Base-by-base conservation (phyloP, 768 basidiomycete genomes). In the Lanmaoa pseudosensibilis region DNA sequence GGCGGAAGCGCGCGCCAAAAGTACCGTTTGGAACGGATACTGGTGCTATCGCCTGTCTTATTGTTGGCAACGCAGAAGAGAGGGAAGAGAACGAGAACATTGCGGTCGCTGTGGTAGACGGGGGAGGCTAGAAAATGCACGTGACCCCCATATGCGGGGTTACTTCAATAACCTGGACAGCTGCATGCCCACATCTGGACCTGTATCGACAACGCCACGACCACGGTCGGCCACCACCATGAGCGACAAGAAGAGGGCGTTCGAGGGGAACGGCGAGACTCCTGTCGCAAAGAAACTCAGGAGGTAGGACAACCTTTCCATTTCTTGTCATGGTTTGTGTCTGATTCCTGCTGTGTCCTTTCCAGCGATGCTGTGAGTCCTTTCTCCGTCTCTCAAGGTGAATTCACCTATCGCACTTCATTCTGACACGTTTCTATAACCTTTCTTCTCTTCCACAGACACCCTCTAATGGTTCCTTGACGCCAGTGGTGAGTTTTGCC, bases 351-450 rank as follows among this genome's bases (percentile, higher is more conserved):
- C 58, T 64, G 49, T 44, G 60, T 62, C 55, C 57, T 62, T 64
- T 73, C 45, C 69, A 90, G 87, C 66, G 85, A 87, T 75, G 58
- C 72, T 66, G 89, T 90, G 83, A 90, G 88, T 67, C 51, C 69
- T 68, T 63, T 60, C 69, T 72, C 70, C 65, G 60, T 64, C 68
- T 70, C 67, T 64, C 60, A 90, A 91, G 89, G 89, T 91, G 86
- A 90, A 88, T 90, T 74, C 65, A 66, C 73, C 70, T 69, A 72
- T 68, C 75, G 71, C 73, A 75, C 78, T 74, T 58, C 18, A 27
- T 74, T 83, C 83, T 84, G 71, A 86, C 83, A 73, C 75, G 71
- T 73, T 73, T 80, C 85, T 89, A 87, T 87, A 86, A 88, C 85
- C 81, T 63, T 68, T 75, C 76, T 63, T 46, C 70, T 70, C 71